Evolutionary conservation across 2,329 filamentous ascomycete species (phyloP), one percentile per base, ranked within the genome.

Genomic region (Paracoccidioides brasiliensis): DNA sequence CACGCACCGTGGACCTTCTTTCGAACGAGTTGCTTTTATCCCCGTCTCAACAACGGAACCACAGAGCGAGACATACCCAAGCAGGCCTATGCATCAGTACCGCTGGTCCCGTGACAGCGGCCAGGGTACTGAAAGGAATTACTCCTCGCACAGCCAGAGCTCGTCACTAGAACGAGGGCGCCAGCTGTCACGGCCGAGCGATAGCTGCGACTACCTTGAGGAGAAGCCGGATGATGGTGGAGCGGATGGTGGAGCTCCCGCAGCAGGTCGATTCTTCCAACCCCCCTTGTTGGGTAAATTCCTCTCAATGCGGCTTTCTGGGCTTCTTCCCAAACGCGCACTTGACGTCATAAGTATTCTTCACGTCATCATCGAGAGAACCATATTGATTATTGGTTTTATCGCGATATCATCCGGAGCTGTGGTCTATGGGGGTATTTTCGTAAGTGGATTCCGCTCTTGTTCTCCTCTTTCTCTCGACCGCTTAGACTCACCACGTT

Each of bases 351-450:
- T 90, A 28, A 71, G 78, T 37, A 67, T 85, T 43, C 69, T 77
- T 0, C 89, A 90, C 69, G 77, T 82, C 51, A 66, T 84, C 6
- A 73, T 94, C 35, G 88, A 96, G 67, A 82, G 90, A 52, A 77
- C 84, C 2, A 85, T 94, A 58, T 72, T 96, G 38, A 78, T 88
- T 0, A 77, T 95, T 42, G 89, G 88, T 1, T 95, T 90, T 63
- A 72, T 87, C 45, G 79, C 83, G 0, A 70, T 95, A 14, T 74
- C 80, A 22, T 86, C 83, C 3, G 91, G 91, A 4, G 79, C 85
- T 40, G 79, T 88, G 35, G 83, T 88, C 0, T 90, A 86, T 65
- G 87, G 83, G 32, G 87, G 90, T 33, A 86, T 96, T 61, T 93
- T 93, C 69, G 86, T 90, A 78, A 79, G 86, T 78, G 9, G 22